A percentile compares a stretch with the other conserved stretches of the same genome.
These are phyloP conservation scores for Moesziomyces aphidis DNA, from an alignment of 1,284 basidiomycete species.

Conservation along the genomic window DNA sequence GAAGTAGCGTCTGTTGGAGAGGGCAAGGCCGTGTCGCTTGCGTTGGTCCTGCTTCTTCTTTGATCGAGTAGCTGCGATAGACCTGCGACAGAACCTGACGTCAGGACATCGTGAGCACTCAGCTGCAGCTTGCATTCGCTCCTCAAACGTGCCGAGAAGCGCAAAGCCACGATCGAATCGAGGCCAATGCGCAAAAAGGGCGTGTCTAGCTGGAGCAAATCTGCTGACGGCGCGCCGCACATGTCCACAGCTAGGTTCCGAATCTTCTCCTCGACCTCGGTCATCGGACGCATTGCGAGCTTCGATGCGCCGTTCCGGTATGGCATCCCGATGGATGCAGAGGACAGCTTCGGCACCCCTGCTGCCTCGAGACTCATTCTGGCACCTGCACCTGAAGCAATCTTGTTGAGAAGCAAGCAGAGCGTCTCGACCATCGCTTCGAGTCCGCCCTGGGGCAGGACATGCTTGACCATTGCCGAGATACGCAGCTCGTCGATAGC, in stretches of 20 bases:
- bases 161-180: constrained; percentile 24
- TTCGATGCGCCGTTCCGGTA: not conserved
- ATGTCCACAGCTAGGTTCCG: constrained; percentile 3
- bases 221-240: constrained; percentile 4
- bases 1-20: not conserved
- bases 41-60: not conserved
- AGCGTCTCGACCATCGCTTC: constrained; percentile 6
- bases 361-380: constrained; percentile 4
- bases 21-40: not conserved
- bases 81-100: constrained; percentile 4
- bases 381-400: not conserved
- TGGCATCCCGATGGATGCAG: not conserved
- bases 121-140: constrained; percentile 10
- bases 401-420: constrained; percentile 5
- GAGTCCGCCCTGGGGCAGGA: constrained; percentile 6
- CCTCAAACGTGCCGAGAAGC: constrained; percentile 18
- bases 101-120: constrained; percentile 17
- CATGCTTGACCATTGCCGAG: constrained; percentile 5
- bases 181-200: constrained; percentile 14
- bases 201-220: constrained; percentile 8
- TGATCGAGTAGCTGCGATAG: constrained; percentile 1
- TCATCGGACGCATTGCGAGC: constrained; percentile 3
- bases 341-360: not conserved
- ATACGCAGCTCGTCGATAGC: constrained; percentile 15
- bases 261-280: constrained; percentile 7